phyloP scores from a whole-genome alignment of 345 rosid species.

The Barbarea vulgaris region DNA sequence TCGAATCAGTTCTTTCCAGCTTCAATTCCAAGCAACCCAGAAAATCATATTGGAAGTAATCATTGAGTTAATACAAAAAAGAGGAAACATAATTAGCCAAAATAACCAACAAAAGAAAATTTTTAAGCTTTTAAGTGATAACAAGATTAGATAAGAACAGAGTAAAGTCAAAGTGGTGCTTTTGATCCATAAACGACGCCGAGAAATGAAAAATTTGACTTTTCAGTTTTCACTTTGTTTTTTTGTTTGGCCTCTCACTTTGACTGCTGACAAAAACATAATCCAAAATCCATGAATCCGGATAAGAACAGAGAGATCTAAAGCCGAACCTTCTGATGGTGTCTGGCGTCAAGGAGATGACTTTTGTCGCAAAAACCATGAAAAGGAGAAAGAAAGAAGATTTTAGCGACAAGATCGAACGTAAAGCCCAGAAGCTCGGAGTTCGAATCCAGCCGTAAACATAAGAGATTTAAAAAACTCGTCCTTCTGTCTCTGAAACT shows the following conservation, averaged over 20 bases:
- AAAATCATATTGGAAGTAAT: constrained; percentile 2
- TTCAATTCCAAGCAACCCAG: constrained; percentile 29
- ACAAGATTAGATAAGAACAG: constrained; percentile 19
- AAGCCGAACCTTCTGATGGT: constrained; percentile 34
- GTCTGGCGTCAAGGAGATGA: constrained; percentile 13
- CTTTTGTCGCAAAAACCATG: constrained; percentile 33
- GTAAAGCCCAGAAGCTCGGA: constrained; percentile 22
- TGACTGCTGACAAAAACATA: constrained; percentile 1
- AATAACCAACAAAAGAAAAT: not conserved
- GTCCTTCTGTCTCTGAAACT: constrained; percentile 36
- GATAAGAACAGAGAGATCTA: constrained; percentile 35
- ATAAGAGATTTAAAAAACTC: constrained; percentile 25
- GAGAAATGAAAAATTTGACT: not conserved
- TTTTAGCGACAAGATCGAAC: constrained; percentile 33
- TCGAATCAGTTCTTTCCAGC: constrained; percentile 22
- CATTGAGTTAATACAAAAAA: constrained; percentile 9
- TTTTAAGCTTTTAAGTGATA: constrained; percentile 3
- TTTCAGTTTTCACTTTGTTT: not conserved
- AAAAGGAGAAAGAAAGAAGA: constrained; percentile 1
- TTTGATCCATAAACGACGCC: constrained; percentile 29
- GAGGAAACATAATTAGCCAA: not conserved
- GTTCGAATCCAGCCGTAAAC: constrained; percentile 28
- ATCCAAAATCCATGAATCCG: not conserved
- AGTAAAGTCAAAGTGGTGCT: constrained; percentile 20
- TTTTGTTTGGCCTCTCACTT: not conserved